Percentiles rank a stretch among this genome's conserved stretches.
Evolutionary conservation across 371 early-diverging fungal genomes (phyloP).

Genomic region (Mortierella sp.): DNA sequence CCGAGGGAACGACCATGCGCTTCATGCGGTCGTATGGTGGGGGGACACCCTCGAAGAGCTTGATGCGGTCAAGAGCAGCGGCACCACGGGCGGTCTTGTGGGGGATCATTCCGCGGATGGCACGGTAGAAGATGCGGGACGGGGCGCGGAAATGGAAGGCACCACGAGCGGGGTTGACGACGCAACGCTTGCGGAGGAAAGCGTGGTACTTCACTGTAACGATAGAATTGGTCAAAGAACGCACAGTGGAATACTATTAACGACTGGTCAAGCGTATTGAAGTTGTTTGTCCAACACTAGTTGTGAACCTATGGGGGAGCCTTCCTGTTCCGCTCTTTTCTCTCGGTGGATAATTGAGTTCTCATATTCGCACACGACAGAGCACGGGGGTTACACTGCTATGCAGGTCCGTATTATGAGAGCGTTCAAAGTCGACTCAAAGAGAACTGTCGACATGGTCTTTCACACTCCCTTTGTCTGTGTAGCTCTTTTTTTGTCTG

Average conservation of each 20-base stretch:
- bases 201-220: slow-evolving; percentile 92
- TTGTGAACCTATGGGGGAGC: too few relatives aligned
- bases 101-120: slow-evolving; percentile 99
- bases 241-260: neutral
- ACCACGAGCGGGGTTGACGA: slow-evolving; percentile 99
- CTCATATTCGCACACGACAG: too few relatives aligned
- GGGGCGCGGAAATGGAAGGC: slow-evolving; percentile 99
- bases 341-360: too few relatives aligned
- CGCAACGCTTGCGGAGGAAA: slow-evolving; percentile 98
- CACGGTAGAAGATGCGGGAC: slow-evolving; percentile 97
- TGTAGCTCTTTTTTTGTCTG: too few relatives aligned
- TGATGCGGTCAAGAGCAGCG: slow-evolving; percentile 96
- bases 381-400: too few relatives aligned
- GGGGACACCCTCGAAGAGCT: slow-evolving; percentile 99
- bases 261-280: too few relatives aligned
- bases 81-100: slow-evolving; percentile 99
- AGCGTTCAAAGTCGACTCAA: too few relatives aligned
- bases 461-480: too few relatives aligned
- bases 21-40: slow-evolving; percentile 96
- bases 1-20: slow-evolving; percentile 97
- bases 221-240: neutral
- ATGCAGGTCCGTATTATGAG: too few relatives aligned
- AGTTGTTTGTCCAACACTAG: too few relatives aligned
- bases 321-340: too few relatives aligned
- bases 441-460: too few relatives aligned